A percentile compares a stretch with the other conserved stretches of the same genome.
These are phyloP conservation scores for Pseudopediastrum boryanum DNA, from an alignment of 139 green algal genomes.

Conservation along the genomic window DNA sequence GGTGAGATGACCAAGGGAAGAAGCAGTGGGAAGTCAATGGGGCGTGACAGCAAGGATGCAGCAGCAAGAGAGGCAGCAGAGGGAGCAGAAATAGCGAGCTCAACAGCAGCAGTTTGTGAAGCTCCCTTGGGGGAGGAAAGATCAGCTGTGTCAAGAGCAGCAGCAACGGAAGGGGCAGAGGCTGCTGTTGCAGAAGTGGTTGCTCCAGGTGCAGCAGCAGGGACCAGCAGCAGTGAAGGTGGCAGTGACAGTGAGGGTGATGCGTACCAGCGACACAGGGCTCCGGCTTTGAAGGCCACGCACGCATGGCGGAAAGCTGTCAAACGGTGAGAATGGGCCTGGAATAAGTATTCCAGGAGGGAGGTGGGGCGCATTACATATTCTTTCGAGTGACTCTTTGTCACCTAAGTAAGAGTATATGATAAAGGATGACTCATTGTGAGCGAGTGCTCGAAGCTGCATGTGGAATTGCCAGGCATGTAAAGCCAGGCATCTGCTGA, in stretches of 20 bases:
- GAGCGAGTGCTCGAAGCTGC: too few species aligned
- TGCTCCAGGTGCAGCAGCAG: not conserved
- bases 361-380: not conserved
- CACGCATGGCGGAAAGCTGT: not conserved
- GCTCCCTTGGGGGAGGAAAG: not conserved
- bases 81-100: not conserved
- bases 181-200: too few species aligned
- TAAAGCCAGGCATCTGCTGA: too few species aligned
- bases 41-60: not conserved
- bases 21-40: too few species aligned
- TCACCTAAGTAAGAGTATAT: not conserved
- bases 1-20: not conserved
- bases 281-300: not conserved
- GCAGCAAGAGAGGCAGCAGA: not conserved
- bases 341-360: too few species aligned
- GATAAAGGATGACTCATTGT: too few species aligned
- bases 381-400: not conserved
- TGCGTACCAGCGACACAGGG: not conserved
- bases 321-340: not conserved
- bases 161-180: not conserved
- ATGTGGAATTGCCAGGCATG: too few species aligned
- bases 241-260: not conserved
- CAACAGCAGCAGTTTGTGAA: not conserved
- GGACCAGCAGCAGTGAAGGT: not conserved
- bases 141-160: not conserved